phyloP scores from a whole-genome alignment of 495 filamentous ascomycete species.

The Aspergillus steynii region DNA sequence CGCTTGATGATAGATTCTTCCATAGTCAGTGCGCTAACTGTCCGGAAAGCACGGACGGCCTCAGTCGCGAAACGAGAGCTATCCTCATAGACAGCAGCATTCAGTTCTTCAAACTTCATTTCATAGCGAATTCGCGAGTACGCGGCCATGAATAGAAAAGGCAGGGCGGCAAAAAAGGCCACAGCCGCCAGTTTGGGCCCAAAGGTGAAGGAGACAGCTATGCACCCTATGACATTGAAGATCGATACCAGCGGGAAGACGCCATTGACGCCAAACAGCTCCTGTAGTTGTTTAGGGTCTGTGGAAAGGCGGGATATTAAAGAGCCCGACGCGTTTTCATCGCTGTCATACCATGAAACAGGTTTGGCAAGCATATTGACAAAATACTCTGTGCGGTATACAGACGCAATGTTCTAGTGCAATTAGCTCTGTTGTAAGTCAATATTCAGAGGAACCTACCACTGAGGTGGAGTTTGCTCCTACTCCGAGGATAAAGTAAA shows the following conservation, averaged over 20 bases:
- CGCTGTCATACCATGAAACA: conserved; percentile 57
- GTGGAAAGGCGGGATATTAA: conserved; percentile 54
- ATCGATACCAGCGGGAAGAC: conserved; percentile 36
- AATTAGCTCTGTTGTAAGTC: conserved; percentile 9
- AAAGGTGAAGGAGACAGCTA: conserved; percentile 55
- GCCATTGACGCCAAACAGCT: conserved; percentile 51
- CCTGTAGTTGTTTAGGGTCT: conserved; percentile 62
- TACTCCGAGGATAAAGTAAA: conserved; percentile 55
- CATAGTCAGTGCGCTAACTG: conserved; percentile 54
- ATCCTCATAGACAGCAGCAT: conserved; percentile 56
- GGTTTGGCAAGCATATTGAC: conserved; percentile 54
- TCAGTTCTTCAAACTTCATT: conserved; percentile 54
- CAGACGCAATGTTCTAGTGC: conserved; percentile 45
- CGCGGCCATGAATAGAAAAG: conserved; percentile 53
- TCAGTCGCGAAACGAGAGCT: conserved; percentile 59
- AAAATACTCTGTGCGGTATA: conserved; percentile 62
- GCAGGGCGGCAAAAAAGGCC: conserved; percentile 55
- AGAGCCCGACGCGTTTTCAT: conserved; percentile 48
- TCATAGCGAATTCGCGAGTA: conserved; percentile 56
- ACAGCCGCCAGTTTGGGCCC: conserved; percentile 65
- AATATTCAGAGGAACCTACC: conserved; percentile 13
- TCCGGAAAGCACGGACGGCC: conserved; percentile 57
- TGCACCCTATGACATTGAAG: conserved; percentile 54
- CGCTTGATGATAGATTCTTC: conserved; percentile 49
- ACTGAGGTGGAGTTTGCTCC: conserved; percentile 47